Evolutionary conservation across 768 basidiomycete species (phyloP), one percentile per base, ranked within the genome.

Genomic region (Trichaptum fuscoviolaceum): DNA sequence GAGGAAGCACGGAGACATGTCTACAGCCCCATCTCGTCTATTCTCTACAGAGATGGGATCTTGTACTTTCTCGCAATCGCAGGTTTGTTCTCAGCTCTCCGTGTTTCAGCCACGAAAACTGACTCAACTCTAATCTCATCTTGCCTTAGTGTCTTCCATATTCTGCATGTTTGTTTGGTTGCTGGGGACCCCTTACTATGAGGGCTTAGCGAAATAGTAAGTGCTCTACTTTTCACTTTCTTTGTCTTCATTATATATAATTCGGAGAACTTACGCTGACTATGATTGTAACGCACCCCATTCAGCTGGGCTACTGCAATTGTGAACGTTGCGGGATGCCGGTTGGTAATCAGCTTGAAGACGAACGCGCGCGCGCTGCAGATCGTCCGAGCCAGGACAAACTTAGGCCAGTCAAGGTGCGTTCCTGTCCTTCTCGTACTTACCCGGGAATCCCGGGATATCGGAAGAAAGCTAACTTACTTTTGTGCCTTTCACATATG

Each of bases 81-180:
- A 25, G 59, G 59, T 61, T 25, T 25, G 59, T 61, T 61, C 12
- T 15, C 12, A 12, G 12, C 20, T 20, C 20, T 12, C 20, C 42
- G 42, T 52, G 42, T 61, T 34, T 61, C 59, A 61, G 59, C 59
- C 59, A 25, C 30, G 15, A 15, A 12, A 18, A 24, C 23, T 34
- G 30, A 61, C 59, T 5, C 59, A 61, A 61, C 4, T 15, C 23
- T 12, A 7, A 25, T 61, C 23, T 61, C 25, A 3, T 5, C 23
- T 61, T 61, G 59, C 3, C 23, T 17, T 61, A 61, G 59, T 25
- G 3, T 61, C 25, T 34, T 61, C 59, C 24, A 34, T 34, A 34
- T 61, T 61, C 24, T 61, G 25, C 59, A 61, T 61, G 59, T 61
- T 61, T 61, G 59, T 61, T 24, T 61, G 59, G 59, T 17, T 61